Evolutionary conservation across 2,329 filamentous ascomycete genomes (phyloP).

Genomic region (Neocucurbitaria cava): DNA sequence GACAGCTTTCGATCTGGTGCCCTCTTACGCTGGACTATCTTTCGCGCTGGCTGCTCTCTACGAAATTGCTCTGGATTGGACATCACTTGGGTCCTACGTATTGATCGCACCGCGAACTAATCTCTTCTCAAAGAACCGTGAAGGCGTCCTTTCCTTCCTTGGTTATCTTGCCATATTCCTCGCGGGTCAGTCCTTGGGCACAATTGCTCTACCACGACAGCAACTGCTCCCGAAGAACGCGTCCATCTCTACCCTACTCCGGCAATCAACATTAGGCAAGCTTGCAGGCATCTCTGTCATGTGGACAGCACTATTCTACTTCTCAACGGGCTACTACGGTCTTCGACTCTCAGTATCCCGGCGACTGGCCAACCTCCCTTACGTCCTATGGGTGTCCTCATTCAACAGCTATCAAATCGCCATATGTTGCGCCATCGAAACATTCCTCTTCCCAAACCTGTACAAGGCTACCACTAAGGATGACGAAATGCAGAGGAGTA

Average conservation of each 20-base stretch:
- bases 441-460: constrained; percentile 75
- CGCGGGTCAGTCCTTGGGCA: constrained; percentile 82
- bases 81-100: constrained; percentile 80
- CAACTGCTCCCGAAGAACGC: constrained; percentile 53
- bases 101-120: constrained; percentile 80
- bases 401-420: constrained; percentile 88
- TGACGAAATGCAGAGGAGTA: constrained; percentile 69
- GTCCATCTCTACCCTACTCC: constrained; percentile 55
- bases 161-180: constrained; percentile 97
- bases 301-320: constrained; percentile 74
- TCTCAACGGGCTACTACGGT: constrained; percentile 75
- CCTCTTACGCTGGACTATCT: constrained; percentile 78
- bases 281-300: constrained; percentile 69
- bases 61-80: constrained; percentile 75
- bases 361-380: constrained; percentile 89
- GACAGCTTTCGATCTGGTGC: constrained; percentile 70
- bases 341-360: constrained; percentile 74
- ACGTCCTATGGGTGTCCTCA: constrained; percentile 89
- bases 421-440: constrained; percentile 79
- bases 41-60: constrained; percentile 73
- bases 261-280: constrained; percentile 66
- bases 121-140: constrained; percentile 86
- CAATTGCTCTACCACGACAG: constrained; percentile 73
- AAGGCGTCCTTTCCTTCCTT: constrained; percentile 93
- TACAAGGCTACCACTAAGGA: constrained; percentile 63